Conservation (phyloP, 768 basidiomycete species). For the Boletus edulis region DNA sequence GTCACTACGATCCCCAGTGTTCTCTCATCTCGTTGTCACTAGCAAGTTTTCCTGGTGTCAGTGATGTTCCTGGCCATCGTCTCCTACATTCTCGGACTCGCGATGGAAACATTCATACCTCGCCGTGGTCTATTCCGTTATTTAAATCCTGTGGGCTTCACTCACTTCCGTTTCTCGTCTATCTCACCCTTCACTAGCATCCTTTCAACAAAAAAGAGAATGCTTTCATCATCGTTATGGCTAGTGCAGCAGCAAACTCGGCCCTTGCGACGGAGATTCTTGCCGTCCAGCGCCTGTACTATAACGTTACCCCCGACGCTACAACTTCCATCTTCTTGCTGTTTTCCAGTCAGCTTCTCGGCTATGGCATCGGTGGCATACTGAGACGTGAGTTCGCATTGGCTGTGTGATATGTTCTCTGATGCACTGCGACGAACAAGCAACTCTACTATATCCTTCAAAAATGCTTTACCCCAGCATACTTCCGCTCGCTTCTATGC, state of each 20-base stretch:
- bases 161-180: background rate
- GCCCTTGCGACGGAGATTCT: slow-evolving; percentile 54
- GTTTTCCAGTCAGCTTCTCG: slow-evolving; percentile 35
- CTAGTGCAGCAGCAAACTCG: slow-evolving; percentile 51
- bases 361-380: slow-evolving; percentile 56
- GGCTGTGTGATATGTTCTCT: background rate
- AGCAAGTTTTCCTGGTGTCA: slow-evolving; percentile 55
- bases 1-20: too few species aligned
- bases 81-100: slow-evolving; percentile 48
- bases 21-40: background rate
- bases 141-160: slow-evolving; percentile 43
- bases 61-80: slow-evolving; percentile 55
- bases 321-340: slow-evolving; percentile 44
- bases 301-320: slow-evolving; percentile 49
- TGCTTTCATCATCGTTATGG: slow-evolving; percentile 57
- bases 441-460: slow-evolving; percentile 41
- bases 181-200: slow-evolving; percentile 32
- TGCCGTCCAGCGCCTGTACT: slow-evolving; percentile 52
- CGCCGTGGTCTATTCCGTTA: slow-evolving; percentile 43
- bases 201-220: slow-evolving; percentile 63
- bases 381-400: slow-evolving; percentile 39
- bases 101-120: slow-evolving; percentile 46
- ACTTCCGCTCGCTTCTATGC: slow-evolving; percentile 22
- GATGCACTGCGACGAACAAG: slow-evolving; percentile 8
- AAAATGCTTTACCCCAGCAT: slow-evolving; percentile 43